Evolutionary conservation across 345 rosid genomes (phyloP).

Genomic region (Salix arbutifolia): DNA sequence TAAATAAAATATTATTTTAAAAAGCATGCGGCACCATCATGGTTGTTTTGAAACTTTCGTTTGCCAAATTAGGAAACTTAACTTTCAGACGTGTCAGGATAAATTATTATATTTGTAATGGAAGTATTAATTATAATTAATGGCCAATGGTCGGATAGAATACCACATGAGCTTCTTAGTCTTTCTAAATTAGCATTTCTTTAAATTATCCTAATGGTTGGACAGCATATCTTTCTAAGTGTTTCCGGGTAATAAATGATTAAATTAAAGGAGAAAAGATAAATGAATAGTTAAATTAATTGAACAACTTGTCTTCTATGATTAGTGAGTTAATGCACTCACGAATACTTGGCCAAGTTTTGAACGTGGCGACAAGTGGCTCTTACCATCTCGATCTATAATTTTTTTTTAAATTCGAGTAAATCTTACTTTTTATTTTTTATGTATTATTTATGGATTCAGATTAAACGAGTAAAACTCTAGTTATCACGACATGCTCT

Average conservation of each 20-base stretch:
- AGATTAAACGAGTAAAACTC: too few species aligned
- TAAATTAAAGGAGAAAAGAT: not conserved
- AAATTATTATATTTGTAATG: not conserved
- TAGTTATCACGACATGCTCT: too few species aligned
- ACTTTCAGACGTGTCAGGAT: too few species aligned
- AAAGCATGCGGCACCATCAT: too few species aligned
- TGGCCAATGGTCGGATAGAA: not conserved
- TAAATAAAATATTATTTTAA: too few species aligned
- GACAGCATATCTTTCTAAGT: not conserved
- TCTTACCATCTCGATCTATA: too few species aligned
- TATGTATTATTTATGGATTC: fast-evolving
- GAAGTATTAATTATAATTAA: not conserved
- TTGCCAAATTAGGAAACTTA: too few species aligned
- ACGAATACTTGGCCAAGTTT: not conserved
- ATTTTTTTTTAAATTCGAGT: too few species aligned
- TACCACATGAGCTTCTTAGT: not conserved
- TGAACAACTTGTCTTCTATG: not conserved
- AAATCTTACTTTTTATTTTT: too few species aligned
- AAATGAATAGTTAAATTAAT: conserved; percentile 11
- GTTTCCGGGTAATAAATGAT: conserved; percentile 8
- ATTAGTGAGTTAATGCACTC: conserved; percentile 6
- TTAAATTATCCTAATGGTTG: not conserved
- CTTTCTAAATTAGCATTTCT: not conserved
- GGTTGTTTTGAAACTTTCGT: too few species aligned
- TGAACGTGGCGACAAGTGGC: conserved; percentile 15